Evolutionary conservation across 495 filamentous ascomycete genomes (phyloP).

Genomic region (Rostrohypoxylon terebratum): DNA sequence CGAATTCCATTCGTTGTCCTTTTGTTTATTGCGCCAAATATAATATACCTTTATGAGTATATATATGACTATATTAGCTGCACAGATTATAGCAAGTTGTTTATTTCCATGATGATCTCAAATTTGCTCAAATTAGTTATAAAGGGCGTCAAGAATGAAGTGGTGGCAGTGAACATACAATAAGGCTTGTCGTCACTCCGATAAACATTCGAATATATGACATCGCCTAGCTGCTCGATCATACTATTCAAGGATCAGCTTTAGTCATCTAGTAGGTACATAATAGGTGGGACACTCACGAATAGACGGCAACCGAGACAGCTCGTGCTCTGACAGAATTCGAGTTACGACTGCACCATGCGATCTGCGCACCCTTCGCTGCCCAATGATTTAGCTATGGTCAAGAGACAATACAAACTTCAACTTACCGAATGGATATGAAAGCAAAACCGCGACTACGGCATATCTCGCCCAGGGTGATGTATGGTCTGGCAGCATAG

Average conservation of each 20-base stretch:
- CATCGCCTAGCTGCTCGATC: constrained; percentile 71
- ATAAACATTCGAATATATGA: constrained; percentile 73
- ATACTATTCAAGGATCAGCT: constrained; percentile 60
- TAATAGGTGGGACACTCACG: constrained; percentile 7
- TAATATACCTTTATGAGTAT: constrained; percentile 70
- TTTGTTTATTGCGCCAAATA: constrained; percentile 64
- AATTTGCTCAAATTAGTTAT: constrained; percentile 63
- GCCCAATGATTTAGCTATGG: constrained; percentile 30
- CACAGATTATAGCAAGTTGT: constrained; percentile 67
- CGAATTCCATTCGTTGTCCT: constrained; percentile 62
- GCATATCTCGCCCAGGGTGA: constrained; percentile 63
- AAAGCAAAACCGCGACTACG: constrained; percentile 61
- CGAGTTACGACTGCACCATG: constrained; percentile 68
- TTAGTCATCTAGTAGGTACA: not conserved
- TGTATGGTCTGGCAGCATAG: constrained; percentile 51
- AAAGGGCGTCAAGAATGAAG: not conserved
- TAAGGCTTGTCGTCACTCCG: constrained; percentile 64
- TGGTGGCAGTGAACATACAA: constrained; percentile 1
- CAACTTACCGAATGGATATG: constrained; percentile 49
- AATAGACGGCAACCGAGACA: constrained; percentile 50
- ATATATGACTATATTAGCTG: constrained; percentile 68
- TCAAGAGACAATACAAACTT: constrained; percentile 49
- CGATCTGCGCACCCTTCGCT: constrained; percentile 65
- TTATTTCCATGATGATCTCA: constrained; percentile 70
- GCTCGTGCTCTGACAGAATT: constrained; percentile 71